These are phyloP conservation scores for Blastobotrys capitulatus DNA, from an alignment of 1,139 yeast species.

Conservation along the genomic window DNA sequence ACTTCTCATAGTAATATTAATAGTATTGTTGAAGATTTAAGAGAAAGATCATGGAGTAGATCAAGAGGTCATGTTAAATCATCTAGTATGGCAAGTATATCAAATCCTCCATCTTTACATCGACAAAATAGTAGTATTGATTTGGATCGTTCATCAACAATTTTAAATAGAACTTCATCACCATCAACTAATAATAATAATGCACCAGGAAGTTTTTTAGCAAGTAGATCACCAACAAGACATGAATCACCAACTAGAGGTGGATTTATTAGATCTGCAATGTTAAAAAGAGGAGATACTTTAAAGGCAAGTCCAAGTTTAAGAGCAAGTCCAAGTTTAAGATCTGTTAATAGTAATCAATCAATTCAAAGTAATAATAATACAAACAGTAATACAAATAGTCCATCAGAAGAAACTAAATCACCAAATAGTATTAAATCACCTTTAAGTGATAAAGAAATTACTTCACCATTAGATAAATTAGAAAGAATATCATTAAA, in stretches of 20 bases:
- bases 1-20: background rate
- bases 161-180: background rate
- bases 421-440: no score
- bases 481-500: no score
- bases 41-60: background rate
- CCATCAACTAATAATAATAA: background rate
- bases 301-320: background rate
- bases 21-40: background rate
- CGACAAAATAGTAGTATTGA: background rate
- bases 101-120: background rate
- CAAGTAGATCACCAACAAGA: constrained; percentile 21
- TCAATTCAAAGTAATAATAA: background rate
- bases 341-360: background rate
- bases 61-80: background rate
- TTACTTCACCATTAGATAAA: background rate
- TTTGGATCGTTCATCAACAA: background rate
- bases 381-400: background rate
- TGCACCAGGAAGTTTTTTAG: constrained; percentile 1
- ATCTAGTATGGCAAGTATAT: background rate
- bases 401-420: constrained; percentile 2
- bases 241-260: constrained; percentile 21
- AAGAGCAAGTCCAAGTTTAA: constrained; percentile 1
- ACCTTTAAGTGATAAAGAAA: no score
- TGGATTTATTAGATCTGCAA: constrained; percentile 30
- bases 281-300: constrained; percentile 25